Base-by-base conservation (phyloP, 441 rosid species). In the Eruca vesicaria region DNA sequence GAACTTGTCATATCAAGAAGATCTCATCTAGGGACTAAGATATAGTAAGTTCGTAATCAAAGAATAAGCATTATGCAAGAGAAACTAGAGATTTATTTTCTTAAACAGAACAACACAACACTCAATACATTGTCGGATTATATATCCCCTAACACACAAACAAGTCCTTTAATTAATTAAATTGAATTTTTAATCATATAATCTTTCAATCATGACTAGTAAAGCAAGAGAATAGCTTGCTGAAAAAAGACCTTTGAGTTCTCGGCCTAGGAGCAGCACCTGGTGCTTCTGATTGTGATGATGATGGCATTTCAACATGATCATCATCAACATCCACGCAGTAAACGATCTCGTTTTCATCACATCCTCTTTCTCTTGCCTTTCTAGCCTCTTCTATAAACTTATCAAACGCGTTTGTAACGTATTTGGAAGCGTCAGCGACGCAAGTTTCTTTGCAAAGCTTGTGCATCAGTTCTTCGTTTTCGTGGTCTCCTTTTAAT, bases 171-270 rank as follows among this genome's bases (percentile, higher is more conserved):
- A n/a, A 7, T 6, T 45, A 45, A 15, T 9, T 23, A 10, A 1
- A 11, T 11, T 21, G 14, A 55, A 20, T 6, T 55, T 1, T 52
- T 36, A 32, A 10, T 4, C 10, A 31, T 14, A 23, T 15, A 31
- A 9, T 1, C 4, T 28, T 28, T 81, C 61, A 88, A 33, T 90
- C 58, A 75, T 82, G 87, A 72, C 89, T 80, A 56, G 79, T 66
- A 67, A 90, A 71, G 83, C 98, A 88, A 69, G 94, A 89, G 67
- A 91, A 85, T 11, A 94, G 1, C 83, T 83, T 84, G 14, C 68
- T 86, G 32, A 80, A 36, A 56, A 84, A 83, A 1, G 90, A 74
- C 69, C 58, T 87, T 53, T 11, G 59, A 15, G 69, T 36, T 67
- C 21, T 78, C 0, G 77, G 52, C 33, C 1, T 50, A 50, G 23